Percentiles rank a stretch among this genome's conserved stretches.
Evolutionary conservation across 257 asterid species (phyloP).

Genomic region (Ligustrum vulgare): DNA sequence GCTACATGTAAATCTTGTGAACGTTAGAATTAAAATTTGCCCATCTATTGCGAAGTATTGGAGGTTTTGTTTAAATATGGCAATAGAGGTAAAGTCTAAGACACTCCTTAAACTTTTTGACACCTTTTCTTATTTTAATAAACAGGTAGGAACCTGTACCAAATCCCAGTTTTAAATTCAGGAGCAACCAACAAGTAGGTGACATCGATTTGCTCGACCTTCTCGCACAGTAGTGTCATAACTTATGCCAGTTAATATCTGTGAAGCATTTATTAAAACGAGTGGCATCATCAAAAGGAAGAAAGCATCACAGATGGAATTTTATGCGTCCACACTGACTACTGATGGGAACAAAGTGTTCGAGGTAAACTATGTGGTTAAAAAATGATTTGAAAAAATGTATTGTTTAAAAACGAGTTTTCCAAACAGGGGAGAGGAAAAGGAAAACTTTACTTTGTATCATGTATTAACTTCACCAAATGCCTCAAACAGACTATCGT

Average conservation of each 20-base stretch:
- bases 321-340: too few relatives aligned
- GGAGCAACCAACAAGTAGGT: not conserved
- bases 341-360: too few relatives aligned
- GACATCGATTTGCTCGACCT: not conserved
- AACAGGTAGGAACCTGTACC: not conserved
- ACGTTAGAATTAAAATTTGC: not conserved
- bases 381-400: too few relatives aligned
- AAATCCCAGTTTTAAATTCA: not conserved
- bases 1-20: not conserved
- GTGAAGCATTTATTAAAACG: not conserved
- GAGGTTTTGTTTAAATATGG: not conserved
- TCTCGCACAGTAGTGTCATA: not conserved
- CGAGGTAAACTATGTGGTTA: too few relatives aligned
- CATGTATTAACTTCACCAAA: too few relatives aligned
- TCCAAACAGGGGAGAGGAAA: too few relatives aligned
- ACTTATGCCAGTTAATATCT: not conserved
- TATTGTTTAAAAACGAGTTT: too few relatives aligned
- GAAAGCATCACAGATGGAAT: not conserved
- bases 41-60: not conserved
- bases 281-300: not conserved
- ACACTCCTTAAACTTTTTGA: not conserved
- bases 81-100: not conserved
- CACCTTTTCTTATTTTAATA: not conserved
- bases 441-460: too few relatives aligned
- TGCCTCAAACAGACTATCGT: too few relatives aligned